These are phyloP conservation scores for Pythium vanterpoolii DNA, from an alignment of 352 stramenopile genomes.

Conservation along the genomic window DNA sequence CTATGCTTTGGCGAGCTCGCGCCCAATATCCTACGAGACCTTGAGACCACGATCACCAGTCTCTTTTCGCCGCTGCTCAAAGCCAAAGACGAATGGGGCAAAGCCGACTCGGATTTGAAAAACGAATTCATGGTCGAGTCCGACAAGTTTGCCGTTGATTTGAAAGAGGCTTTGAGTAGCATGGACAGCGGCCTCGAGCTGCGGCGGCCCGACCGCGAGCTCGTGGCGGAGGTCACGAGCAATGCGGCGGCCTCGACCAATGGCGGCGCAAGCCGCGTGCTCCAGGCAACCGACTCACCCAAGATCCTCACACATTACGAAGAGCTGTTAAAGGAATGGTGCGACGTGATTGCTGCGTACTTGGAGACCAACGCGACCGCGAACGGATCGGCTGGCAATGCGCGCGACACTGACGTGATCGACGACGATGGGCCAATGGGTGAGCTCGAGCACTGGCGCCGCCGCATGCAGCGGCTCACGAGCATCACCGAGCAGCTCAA, in stretches of 20 bases:
- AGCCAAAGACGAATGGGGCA: slow-evolving; percentile 94
- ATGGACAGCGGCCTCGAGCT: slow-evolving; percentile 95
- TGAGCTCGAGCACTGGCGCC: slow-evolving; percentile 97
- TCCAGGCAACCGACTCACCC: slow-evolving; percentile 84
- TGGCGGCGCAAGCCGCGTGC: slow-evolving; percentile 37
- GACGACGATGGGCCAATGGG: slow-evolving; percentile 93
- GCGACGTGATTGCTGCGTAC: slow-evolving; percentile 93
- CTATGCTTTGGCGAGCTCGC: slow-evolving; percentile 85
- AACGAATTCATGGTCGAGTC: slow-evolving; percentile 93
- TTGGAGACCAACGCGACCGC: slow-evolving; percentile 86
- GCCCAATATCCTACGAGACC: slow-evolving; percentile 75
- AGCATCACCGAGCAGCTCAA: slow-evolving; percentile 98
- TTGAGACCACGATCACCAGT: slow-evolving; percentile 76
- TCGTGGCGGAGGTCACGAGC: slow-evolving; percentile 55
- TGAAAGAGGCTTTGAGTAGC: slow-evolving; percentile 95
- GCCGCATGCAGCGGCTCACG: slow-evolving; percentile 97
- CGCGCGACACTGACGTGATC: slow-evolving; percentile 39
- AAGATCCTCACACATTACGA: slow-evolving; percentile 93
- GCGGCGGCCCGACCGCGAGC: slow-evolving; percentile 77
- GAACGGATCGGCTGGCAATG: too few species aligned
- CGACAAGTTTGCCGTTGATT: slow-evolving; percentile 91
- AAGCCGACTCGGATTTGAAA: slow-evolving; percentile 91
- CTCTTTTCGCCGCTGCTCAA: slow-evolving; percentile 93
- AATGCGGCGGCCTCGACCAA: slow-evolving; percentile 31
- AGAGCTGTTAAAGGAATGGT: slow-evolving; percentile 97